These are phyloP conservation scores for Hemerocallis citrina DNA, from an alignment of 106 monocot genomes.

Conservation along the genomic window DNA sequence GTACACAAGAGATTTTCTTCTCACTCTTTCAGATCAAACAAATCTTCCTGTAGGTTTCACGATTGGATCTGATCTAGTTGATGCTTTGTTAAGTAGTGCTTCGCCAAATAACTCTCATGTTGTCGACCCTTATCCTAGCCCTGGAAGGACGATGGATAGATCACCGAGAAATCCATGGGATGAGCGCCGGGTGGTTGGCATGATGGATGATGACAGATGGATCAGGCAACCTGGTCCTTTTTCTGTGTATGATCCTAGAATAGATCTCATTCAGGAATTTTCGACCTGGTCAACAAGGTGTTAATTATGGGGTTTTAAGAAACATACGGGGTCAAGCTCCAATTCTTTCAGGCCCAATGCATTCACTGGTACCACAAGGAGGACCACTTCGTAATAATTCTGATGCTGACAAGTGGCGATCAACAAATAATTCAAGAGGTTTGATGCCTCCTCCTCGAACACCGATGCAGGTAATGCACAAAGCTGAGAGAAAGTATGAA, in stretches of 20 bases:
- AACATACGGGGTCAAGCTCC: constrained; percentile 29
- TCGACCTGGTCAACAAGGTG: constrained; percentile 26
- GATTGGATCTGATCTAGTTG: constrained; percentile 29
- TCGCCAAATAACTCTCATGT: constrained; percentile 4
- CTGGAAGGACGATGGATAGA: constrained; percentile 34
- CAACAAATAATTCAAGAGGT: constrained; percentile 29
- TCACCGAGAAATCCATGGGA: constrained; percentile 9
- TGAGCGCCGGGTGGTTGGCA: constrained; percentile 15
- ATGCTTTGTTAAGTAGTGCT: constrained; percentile 19
- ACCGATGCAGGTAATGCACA: constrained; percentile 37
- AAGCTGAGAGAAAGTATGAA: constrained; percentile 41
- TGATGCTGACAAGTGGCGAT: constrained; percentile 47
- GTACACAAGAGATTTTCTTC: constrained; percentile 52
- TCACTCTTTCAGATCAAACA: constrained; percentile 21
- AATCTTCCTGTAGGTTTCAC: constrained; percentile 32
- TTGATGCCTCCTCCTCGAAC: constrained; percentile 37
- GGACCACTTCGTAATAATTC: constrained; percentile 10
- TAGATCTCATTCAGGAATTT: constrained; percentile 18
- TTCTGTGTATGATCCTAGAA: constrained; percentile 5
- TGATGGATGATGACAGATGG: constrained; percentile 40
- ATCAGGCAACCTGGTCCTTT: constrained; percentile 10
- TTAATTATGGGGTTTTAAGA: constrained; percentile 36
- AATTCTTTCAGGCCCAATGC: constrained; percentile 34
- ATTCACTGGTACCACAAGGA: constrained; percentile 13
- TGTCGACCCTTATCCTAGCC: constrained; percentile 19